A percentile compares a stretch with the other conserved stretches of the same genome.
phyloP scores from a whole-genome alignment of 768 basidiomycete species.

The Cystobasidium tubakii region DNA sequence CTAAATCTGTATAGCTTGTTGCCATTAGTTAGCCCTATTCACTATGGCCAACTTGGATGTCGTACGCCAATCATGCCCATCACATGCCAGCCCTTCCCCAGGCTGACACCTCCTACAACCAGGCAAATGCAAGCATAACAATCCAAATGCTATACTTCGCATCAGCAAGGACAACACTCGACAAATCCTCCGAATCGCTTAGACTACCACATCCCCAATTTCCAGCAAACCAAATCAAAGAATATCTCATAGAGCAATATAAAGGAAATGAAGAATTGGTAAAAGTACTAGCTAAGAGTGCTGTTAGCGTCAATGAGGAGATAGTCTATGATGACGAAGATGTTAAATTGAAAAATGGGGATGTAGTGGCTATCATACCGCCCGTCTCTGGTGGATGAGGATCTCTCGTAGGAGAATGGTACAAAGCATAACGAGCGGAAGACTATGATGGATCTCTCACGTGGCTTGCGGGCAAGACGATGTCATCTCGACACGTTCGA shows the following conservation, averaged over 20 bases:
- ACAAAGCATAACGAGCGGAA: too few species aligned
- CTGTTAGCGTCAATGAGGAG: conserved; percentile 75
- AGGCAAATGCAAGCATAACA: conserved; percentile 5
- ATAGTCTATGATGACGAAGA: conserved; percentile 62
- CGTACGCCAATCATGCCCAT: not conserved
- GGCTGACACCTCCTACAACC: not conserved
- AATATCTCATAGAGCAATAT: conserved; percentile 50
- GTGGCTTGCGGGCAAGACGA: too few species aligned
- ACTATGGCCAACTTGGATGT: not conserved
- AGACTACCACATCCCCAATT: conserved; percentile 53
- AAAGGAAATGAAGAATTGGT: conserved; percentile 50
- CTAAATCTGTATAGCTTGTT: too few species aligned
- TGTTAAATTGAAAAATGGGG: conserved; percentile 59
- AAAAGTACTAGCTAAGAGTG: conserved; percentile 58
- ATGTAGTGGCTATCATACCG: conserved; percentile 72
- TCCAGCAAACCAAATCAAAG: conserved; percentile 52
- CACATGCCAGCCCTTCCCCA: not conserved
- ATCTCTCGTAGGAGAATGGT: too few species aligned
- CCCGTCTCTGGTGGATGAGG: conserved; percentile 70
- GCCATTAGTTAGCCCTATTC: too few species aligned
- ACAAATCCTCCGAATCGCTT: conserved; percentile 55
- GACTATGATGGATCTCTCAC: too few species aligned
- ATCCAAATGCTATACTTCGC: conserved; percentile 56
- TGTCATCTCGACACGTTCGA: too few species aligned
- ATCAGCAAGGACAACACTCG: conserved; percentile 64